Base-by-base conservation (phyloP, 2,329 filamentous ascomycete genomes). In the Beauveria pseudobassiana region DNA sequence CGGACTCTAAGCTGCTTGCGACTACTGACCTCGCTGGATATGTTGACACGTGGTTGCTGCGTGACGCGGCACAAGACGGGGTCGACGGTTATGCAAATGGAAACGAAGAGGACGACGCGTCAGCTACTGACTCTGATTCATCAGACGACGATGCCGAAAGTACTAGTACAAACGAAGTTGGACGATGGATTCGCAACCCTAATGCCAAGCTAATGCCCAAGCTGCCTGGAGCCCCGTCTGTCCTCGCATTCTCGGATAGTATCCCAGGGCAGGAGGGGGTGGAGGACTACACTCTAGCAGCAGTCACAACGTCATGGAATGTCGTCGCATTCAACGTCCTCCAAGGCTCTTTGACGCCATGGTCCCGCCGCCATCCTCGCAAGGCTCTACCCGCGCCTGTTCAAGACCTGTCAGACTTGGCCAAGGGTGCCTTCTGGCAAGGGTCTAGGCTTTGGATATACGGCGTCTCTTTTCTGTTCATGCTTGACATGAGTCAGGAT, bases 351-450 rank as follows among this genome's bases (percentile, higher is more conserved):
- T 78, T 98, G 12, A 91, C 88, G 5, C 83, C 90, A 42, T 99
- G 95, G 95, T 91, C 91, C 9, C 84, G 90, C 65, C 83, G 89
- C 43, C 96, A 98, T 72, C 87, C 88, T 5, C 84, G 87, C n/a
- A 82, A 83, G 18, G 83, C 82, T 62, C 84, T 97, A 22, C 95
- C 92, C 0, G 78, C 81, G 3, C 83, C 89, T 53, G 93, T 96
- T 72, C 84, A 82, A 61, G 84, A 86, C 65, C 83, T 92, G 26
- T 85, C 88, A 63, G 92, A 96, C 71, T 81, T 90, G 48, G 89
- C 89, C 59, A 93, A 93, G 78, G 93, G 92, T 3, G 86, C 87
- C 28, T 74, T 96, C 45, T 98, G 93, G 93, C 89, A 96, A 70
- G 79, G 88, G 1, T 78, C 79, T 30, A 84, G 93, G 16, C 75